phyloP scores from a whole-genome alignment of 1,284 basidiomycete species.

The Limonomyces culmigenus region DNA sequence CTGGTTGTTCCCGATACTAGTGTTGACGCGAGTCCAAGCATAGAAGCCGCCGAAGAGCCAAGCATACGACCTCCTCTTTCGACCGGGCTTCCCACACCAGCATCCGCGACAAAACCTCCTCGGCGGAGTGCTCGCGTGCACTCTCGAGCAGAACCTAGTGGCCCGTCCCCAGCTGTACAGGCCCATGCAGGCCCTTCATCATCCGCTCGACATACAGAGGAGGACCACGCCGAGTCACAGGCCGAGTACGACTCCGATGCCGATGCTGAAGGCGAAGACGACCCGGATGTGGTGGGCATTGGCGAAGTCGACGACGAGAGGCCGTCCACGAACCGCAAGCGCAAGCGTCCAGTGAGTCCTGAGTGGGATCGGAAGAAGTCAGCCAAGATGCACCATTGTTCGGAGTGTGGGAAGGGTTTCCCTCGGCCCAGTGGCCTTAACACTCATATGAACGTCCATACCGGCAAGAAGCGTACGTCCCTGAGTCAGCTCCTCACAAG shows the following conservation, averaged over 20 bases:
- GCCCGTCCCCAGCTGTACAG: too few species aligned
- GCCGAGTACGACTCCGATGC: background rate
- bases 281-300: background rate
- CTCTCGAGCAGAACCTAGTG: too few species aligned
- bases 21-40: too few species aligned
- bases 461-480: constrained; percentile 41
- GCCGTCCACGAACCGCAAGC: background rate
- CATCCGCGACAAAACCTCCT: too few species aligned
- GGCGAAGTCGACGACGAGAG: background rate
- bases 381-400: constrained; percentile 35
- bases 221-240: background rate
- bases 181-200: too few species aligned
- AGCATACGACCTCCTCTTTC: too few species aligned
- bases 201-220: background rate
- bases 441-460: constrained; percentile 61
- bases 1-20: too few species aligned
- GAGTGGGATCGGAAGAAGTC: constrained; percentile 10
- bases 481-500: background rate
- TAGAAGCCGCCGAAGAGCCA: too few species aligned
- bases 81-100: too few species aligned
- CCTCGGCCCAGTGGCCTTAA: constrained; percentile 48
- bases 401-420: constrained; percentile 39
- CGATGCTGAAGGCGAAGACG: too few species aligned
- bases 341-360: background rate
- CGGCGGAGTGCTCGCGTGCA: too few species aligned